These are phyloP conservation scores for Coriolopsis trogii DNA, from an alignment of 1,284 basidiomycete genomes.

Conservation along the genomic window DNA sequence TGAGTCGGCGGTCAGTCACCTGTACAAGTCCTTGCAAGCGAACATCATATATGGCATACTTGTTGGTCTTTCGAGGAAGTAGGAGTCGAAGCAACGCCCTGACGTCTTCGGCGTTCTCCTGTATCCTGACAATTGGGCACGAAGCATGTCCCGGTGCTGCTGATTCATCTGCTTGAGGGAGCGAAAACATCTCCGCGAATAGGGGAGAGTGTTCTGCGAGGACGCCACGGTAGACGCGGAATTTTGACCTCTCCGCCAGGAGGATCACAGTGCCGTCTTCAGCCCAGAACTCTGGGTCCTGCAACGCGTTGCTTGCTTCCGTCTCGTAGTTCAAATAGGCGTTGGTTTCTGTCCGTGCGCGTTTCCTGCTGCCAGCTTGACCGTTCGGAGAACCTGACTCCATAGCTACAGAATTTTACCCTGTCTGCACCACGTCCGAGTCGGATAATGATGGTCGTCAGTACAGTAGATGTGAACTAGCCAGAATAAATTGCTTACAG, in stretches of 20 bases:
- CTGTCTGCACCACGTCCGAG: too few relatives aligned
- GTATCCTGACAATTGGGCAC: slow-evolving; percentile 6
- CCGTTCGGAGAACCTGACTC: too few relatives aligned
- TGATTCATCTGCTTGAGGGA: slow-evolving; percentile 9
- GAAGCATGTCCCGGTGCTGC: background rate
- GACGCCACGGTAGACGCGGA: slow-evolving; percentile 23
- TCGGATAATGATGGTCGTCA: too few relatives aligned
- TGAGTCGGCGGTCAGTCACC: background rate
- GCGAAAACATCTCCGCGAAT: slow-evolving; percentile 25
- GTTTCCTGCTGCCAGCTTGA: too few relatives aligned
- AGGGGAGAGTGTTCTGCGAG: slow-evolving; percentile 22
- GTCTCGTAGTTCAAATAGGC: too few relatives aligned
- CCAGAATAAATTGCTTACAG: too few relatives aligned
- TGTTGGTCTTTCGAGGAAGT: background rate
- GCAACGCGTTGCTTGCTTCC: too few relatives aligned
- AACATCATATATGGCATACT: background rate
- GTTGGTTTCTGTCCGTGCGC: too few relatives aligned
- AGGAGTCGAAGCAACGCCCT: background rate
- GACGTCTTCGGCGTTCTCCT: slow-evolving; percentile 7
- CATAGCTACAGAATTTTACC: too few relatives aligned
- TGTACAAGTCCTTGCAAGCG: too few relatives aligned
- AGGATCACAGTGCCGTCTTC: slow-evolving; percentile 28
- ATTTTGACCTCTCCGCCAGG: slow-evolving; percentile 17
- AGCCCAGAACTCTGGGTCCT: slow-evolving; percentile 22
- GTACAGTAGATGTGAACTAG: too few relatives aligned